Percentiles rank a stretch among this genome's conserved stretches.
Evolutionary conservation across 139 green algal genomes (phyloP).

Genomic region (Tetradesmus obliquus): DNA sequence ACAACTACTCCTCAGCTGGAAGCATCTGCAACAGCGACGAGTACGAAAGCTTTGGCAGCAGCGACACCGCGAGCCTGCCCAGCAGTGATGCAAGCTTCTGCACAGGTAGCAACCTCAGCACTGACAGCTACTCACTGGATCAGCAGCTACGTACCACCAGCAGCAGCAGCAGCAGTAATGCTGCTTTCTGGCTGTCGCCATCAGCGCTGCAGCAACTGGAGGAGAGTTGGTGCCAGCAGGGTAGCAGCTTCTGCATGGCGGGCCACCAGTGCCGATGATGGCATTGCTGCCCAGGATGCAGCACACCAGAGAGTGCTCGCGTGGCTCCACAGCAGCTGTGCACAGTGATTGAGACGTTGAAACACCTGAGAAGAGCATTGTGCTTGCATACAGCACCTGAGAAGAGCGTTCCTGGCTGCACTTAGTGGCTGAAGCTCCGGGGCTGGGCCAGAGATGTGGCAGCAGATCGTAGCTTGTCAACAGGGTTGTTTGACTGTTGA

Average conservation of each 20-base stretch:
- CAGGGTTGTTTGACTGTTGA: no score
- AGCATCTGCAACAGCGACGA: conserved; percentile 11
- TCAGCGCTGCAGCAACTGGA: not conserved
- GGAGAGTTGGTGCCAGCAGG: not conserved
- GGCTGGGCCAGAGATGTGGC: no score
- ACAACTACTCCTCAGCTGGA: not conserved
- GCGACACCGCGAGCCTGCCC: not conserved
- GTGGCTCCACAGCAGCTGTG: not conserved
- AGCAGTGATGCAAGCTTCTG: not conserved
- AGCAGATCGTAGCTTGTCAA: no score
- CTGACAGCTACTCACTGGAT: not conserved
- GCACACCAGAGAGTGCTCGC: not conserved
- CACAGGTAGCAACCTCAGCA: not conserved
- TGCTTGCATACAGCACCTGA: no score
- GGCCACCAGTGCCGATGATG: not conserved
- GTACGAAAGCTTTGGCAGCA: conserved; percentile 26
- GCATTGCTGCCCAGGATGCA: not conserved
- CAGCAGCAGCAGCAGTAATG: not conserved
- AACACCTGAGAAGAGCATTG: not conserved
- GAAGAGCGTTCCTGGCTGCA: no score
- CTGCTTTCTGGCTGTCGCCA: not conserved
- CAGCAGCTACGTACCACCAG: not conserved
- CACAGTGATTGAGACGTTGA: not conserved
- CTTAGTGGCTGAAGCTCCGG: no score
- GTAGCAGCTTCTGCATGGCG: not conserved